Conservation (phyloP, 179 eudicot species). For the Patellifolia procumbens region DNA sequence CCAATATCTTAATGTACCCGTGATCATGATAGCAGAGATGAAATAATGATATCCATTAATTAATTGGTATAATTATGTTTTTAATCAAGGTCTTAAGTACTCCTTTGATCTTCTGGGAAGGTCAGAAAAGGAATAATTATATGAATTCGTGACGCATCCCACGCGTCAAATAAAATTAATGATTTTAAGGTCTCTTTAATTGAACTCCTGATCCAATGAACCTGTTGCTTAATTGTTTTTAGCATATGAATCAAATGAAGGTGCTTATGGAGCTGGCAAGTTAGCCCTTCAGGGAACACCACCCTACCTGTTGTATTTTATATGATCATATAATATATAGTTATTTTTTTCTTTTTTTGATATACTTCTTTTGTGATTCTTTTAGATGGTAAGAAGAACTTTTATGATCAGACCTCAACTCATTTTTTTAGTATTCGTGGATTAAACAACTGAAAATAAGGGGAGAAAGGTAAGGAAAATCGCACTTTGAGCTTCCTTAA, state of each 20-base stretch:
- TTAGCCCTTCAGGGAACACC: constrained; percentile 32
- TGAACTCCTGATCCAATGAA: constrained; percentile 37
- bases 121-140: constrained; percentile 27
- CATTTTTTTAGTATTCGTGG: too few species aligned
- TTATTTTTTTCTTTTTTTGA: too few species aligned
- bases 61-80: constrained; percentile 18
- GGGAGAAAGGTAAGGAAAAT: too few species aligned
- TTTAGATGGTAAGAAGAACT: too few species aligned
- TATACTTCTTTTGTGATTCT: too few species aligned
- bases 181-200: constrained; percentile 26
- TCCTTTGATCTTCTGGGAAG: constrained; percentile 35
- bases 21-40: constrained; percentile 34
- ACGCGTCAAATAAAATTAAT: constrained; percentile 33
- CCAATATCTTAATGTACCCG: constrained; percentile 30
- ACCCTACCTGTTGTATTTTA: neutral
- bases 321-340: constrained; percentile 7
- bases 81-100: constrained; percentile 32
- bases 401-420: too few species aligned
- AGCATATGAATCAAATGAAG: constrained; percentile 26
- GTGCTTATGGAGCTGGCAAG: constrained; percentile 40
- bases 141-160: constrained; percentile 31
- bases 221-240: constrained; percentile 31
- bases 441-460: too few species aligned
- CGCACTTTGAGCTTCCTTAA: too few species aligned
- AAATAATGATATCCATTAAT: constrained; percentile 25